Conservation (phyloP, 176 grass and related monocot genomes). For the Musa schizocarpa region DNA sequence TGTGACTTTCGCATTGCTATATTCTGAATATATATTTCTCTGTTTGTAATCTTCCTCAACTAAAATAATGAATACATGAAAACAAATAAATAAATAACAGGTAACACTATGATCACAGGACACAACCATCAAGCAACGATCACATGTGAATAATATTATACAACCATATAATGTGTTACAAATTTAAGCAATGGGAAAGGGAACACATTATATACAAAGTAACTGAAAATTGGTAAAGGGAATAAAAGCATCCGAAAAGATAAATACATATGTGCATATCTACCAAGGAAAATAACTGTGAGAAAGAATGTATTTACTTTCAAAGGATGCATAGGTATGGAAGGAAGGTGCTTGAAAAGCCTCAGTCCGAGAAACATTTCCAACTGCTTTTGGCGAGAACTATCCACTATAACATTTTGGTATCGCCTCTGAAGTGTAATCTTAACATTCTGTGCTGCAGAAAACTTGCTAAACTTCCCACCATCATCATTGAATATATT, state of each 20-base stretch:
- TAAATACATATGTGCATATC: too few relatives aligned
- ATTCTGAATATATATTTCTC: too few relatives aligned
- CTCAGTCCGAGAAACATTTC: constrained; percentile 98
- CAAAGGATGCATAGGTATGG: constrained; percentile 71
- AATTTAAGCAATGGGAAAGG: too few relatives aligned
- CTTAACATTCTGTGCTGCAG: constrained; percentile 94
- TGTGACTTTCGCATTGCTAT: too few relatives aligned
- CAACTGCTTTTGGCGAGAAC: constrained; percentile 93
- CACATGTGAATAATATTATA: too few relatives aligned
- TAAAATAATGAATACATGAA: too few relatives aligned
- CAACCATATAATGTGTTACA: too few relatives aligned
- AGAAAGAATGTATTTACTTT: constrained; percentile 49
- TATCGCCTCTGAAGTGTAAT: constrained; percentile 85
- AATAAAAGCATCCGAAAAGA: background rate
- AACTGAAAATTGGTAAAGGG: background rate
- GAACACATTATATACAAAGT: too few relatives aligned
- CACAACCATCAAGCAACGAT: too few relatives aligned
- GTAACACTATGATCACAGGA: too few relatives aligned
- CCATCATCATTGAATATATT: constrained; percentile 97
- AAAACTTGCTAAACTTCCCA: constrained; percentile 81
- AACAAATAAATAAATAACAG: too few relatives aligned
- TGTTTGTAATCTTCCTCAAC: too few relatives aligned
- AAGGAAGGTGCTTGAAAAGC: constrained; percentile 94
- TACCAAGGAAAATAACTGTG: background rate
- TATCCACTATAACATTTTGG: constrained; percentile 75